Conservation (phyloP, 805 yeast species). For the Candida ficus region DNA sequence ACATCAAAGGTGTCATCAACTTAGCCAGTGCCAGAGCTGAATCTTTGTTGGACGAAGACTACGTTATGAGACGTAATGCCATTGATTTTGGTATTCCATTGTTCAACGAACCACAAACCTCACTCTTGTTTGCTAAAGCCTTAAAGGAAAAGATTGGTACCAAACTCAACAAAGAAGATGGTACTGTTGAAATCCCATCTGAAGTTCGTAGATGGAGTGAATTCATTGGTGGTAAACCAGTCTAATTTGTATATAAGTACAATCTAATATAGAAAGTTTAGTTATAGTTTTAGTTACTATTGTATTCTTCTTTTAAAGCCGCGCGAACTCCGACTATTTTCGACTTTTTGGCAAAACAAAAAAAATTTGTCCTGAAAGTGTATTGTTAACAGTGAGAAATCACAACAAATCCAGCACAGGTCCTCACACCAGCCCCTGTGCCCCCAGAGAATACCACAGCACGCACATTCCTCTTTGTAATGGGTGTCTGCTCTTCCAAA, state of each 20-base stretch:
- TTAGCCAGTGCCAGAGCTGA: slow-evolving; percentile 90
- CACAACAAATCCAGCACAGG: neutral
- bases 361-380: neutral
- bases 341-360: no score
- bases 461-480: neutral
- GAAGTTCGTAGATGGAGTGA: slow-evolving; percentile 98
- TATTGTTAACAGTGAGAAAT: neutral
- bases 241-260: slow-evolving; percentile 25
- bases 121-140: slow-evolving; percentile 79
- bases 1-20: slow-evolving; percentile 85
- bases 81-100: slow-evolving; percentile 96
- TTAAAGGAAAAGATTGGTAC: slow-evolving; percentile 63
- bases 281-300: no score
- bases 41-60: slow-evolving; percentile 77
- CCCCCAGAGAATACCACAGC: no score
- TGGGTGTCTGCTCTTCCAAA: neutral
- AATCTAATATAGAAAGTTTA: neutral
- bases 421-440: no score
- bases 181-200: slow-evolving; percentile 56
- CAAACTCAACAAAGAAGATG: slow-evolving; percentile 39
- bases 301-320: no score
- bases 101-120: slow-evolving; percentile 95
- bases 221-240: slow-evolving; percentile 90
- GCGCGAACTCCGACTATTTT: no score
- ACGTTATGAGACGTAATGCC: slow-evolving; percentile 98